Conservation (phyloP, 2,329 filamentous ascomycete genomes). For the Clonostachys chloroleuca region DNA sequence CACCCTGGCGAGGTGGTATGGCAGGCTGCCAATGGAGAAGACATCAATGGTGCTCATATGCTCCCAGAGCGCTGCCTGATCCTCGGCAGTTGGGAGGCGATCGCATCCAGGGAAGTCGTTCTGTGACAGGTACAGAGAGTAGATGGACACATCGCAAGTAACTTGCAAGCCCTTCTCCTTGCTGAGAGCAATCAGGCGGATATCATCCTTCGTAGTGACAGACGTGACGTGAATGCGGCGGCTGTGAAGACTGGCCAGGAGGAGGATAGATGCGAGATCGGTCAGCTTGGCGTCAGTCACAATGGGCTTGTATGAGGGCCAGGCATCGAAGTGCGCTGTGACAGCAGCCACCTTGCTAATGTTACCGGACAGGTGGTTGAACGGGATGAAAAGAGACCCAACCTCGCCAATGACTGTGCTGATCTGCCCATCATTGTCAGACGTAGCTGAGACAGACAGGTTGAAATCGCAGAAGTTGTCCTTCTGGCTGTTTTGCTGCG, state of each 20-base stretch:
- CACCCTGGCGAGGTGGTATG: conserved; percentile 66
- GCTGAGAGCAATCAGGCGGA: conserved; percentile 69
- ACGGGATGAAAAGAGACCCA: conserved; percentile 77
- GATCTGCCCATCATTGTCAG: conserved; percentile 70
- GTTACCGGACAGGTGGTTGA: conserved; percentile 77
- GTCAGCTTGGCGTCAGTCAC: conserved; percentile 78
- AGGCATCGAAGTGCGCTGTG: conserved; percentile 72
- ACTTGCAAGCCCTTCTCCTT: conserved; percentile 80
- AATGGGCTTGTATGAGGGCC: conserved; percentile 75
- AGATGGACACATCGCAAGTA: conserved; percentile 79
- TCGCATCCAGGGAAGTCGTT: conserved; percentile 64
- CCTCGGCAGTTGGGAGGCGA: conserved; percentile 60
- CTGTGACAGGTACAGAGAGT: conserved; percentile 70
- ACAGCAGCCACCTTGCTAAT: conserved; percentile 81
- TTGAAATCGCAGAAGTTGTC: conserved; percentile 75
- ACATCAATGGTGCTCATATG: conserved; percentile 70
- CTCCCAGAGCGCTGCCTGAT: conserved; percentile 72
- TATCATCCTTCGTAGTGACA: conserved; percentile 75
- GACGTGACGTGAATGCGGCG: conserved; percentile 77
- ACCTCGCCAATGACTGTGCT: conserved; percentile 69
- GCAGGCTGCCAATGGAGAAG: conserved; percentile 74
- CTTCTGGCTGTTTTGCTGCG: conserved; percentile 65
- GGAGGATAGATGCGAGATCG: conserved; percentile 74
- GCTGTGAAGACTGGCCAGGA: conserved; percentile 73
- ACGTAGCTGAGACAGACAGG: conserved; percentile 71